A percentile compares a stretch with the other conserved stretches of the same genome.
Conservation (phyloP, 192 early-diverging fungal species). For the Lobosporangium transversale region DNA sequence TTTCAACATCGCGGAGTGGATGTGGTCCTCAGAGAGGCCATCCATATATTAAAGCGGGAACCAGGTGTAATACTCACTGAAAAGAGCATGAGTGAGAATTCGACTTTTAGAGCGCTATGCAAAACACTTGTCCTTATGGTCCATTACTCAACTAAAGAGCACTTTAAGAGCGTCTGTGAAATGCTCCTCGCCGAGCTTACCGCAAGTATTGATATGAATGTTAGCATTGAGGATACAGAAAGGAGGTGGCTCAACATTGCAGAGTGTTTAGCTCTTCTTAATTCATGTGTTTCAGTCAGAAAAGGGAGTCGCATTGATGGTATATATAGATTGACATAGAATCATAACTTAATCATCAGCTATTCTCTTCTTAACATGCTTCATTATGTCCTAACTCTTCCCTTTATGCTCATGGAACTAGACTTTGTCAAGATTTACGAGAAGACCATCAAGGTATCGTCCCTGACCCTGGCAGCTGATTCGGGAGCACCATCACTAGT, state of each 20-base stretch:
- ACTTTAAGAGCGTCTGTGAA: conserved; percentile 57
- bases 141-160: conserved; percentile 61
- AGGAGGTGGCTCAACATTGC: conserved; percentile 53
- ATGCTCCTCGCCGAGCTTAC: conserved; percentile 55
- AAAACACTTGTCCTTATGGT: conserved; percentile 62
- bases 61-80: conserved; percentile 29
- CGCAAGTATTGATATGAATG: conserved; percentile 19
- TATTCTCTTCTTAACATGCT: too few relatives aligned
- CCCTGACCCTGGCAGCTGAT: conserved; percentile 33
- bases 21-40: conserved; percentile 56
- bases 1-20: conserved; percentile 60
- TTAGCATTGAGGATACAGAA: conserved; percentile 10
- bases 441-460: conserved; percentile 50
- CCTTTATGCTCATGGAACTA: too few relatives aligned
- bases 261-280: conserved; percentile 54
- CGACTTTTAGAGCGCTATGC: conserved; percentile 47
- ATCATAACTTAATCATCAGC: too few relatives aligned
- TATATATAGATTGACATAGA: too few relatives aligned
- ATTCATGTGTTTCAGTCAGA: conserved; percentile 61
- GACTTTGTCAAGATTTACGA: conserved; percentile 60
- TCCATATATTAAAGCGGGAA: conserved; percentile 48
- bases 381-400: too few relatives aligned
- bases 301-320: conserved; percentile 64
- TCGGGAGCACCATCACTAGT: conserved; percentile 26
- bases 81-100: conserved; percentile 33